These are phyloP conservation scores for Hyparrhenia diplandra DNA, from an alignment of 176 grass and related monocot species.

Conservation along the genomic window DNA sequence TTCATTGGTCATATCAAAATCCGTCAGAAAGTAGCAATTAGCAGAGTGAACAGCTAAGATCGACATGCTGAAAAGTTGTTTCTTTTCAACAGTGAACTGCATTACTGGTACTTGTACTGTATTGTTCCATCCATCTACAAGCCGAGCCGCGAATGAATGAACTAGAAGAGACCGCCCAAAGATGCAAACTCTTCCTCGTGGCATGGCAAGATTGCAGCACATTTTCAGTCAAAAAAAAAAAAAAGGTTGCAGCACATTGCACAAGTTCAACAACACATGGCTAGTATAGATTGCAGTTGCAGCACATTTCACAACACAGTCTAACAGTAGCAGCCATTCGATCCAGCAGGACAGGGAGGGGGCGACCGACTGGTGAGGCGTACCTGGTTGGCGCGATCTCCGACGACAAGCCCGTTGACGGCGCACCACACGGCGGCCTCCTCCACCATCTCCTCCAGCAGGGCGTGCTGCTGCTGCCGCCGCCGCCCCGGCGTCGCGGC, in stretches of 20 bases:
- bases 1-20: not conserved
- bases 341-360: not conserved
- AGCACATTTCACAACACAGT: not conserved
- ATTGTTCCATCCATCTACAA: not conserved
- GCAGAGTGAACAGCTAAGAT: not conserved
- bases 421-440: conserved; percentile 56
- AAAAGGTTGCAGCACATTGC: no score
- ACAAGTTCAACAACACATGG: no score
- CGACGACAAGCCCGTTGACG: conserved; percentile 64
- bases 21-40: not conserved
- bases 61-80: not conserved
- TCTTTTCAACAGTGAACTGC: not conserved
- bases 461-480: not conserved
- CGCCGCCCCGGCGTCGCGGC: not conserved
- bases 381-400: conserved; percentile 54
- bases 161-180: not conserved
- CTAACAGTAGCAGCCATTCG: not conserved
- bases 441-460: conserved; percentile 39
- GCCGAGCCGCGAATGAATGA: no score
- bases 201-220: not conserved
- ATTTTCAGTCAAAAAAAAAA: no score
- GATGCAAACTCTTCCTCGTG: not conserved
- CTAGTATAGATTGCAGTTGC: no score
- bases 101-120: not conserved
- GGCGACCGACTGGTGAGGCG: not conserved